Evolutionary conservation across 2,329 filamentous ascomycete genomes (phyloP).

Genomic region (Ilyonectria mors-panacis): DNA sequence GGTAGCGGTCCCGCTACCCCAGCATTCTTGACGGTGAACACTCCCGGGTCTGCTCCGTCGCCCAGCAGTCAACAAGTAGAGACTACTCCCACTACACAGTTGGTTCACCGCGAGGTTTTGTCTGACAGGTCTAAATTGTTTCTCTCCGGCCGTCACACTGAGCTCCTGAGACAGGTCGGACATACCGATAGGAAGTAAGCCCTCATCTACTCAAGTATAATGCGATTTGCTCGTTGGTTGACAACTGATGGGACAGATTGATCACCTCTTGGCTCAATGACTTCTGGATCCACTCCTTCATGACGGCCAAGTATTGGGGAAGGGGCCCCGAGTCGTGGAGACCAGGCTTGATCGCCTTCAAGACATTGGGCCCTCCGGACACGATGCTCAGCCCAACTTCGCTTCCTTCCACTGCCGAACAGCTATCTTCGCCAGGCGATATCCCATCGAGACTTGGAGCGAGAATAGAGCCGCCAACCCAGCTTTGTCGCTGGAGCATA

Average conservation of each 20-base stretch:
- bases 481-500: constrained; percentile 13
- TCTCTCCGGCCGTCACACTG: neutral
- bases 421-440: too few relatives aligned
- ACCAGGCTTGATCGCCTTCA: neutral
- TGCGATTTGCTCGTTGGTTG: neutral
- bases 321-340: constrained; percentile 14
- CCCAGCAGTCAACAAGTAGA: neutral
- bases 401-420: neutral
- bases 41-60: neutral
- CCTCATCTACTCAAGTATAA: neutral
- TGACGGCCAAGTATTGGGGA: constrained; percentile 26
- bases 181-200: neutral
- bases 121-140: neutral
- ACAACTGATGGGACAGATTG: neutral
- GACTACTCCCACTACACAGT: neutral
- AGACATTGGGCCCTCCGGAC: neutral
- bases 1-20: neutral
- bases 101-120: neutral
- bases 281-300: constrained; percentile 25
- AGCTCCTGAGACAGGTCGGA: neutral
- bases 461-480: neutral
- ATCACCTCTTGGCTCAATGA: neutral
- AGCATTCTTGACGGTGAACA: neutral
- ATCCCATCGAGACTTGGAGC: neutral
- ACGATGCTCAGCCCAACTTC: too few relatives aligned